Evolutionary conservation across 192 early-diverging fungal species (phyloP).

Genomic region (Hyaloraphidium curvatum): DNA sequence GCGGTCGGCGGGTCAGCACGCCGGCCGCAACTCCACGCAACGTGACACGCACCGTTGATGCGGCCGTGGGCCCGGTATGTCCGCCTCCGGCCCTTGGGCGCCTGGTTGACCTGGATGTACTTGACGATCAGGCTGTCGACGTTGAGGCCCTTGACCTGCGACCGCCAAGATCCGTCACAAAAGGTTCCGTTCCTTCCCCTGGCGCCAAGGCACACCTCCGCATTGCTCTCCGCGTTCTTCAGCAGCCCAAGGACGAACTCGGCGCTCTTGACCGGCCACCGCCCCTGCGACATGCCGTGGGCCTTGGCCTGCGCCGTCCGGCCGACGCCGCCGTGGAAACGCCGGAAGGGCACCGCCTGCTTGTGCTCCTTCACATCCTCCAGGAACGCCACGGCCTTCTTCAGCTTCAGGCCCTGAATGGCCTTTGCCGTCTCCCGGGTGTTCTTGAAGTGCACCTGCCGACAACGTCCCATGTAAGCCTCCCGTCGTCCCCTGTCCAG

Average conservation of each 20-base stretch:
- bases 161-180: too few species aligned
- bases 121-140: conserved; percentile 71
- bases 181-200: too few species aligned
- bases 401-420: conserved; percentile 78
- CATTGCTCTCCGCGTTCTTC: conserved; percentile 95
- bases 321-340: conserved; percentile 92
- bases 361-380: conserved; percentile 90
- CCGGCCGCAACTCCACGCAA: too few species aligned
- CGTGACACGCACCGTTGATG: conserved; percentile 44
- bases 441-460: conserved; percentile 77
- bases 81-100: conserved; percentile 88
- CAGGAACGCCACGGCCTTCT: conserved; percentile 81
- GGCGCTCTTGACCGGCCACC: conserved; percentile 95
- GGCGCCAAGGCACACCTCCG: conserved; percentile 49
- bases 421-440: conserved; percentile 88
- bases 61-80: conserved; percentile 98
- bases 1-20: too few species aligned
- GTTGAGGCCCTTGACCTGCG: conserved; percentile 76
- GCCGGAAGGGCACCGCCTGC: conserved; percentile 91
- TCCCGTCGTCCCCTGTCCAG: background rate
- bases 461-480: background rate
- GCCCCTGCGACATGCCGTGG: conserved; percentile 68
- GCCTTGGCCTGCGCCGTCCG: conserved; percentile 93
- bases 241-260: conserved; percentile 84
- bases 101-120: conserved; percentile 96